Base-by-base conservation (phyloP, 768 basidiomycete genomes). In the Boletus edulis region DNA sequence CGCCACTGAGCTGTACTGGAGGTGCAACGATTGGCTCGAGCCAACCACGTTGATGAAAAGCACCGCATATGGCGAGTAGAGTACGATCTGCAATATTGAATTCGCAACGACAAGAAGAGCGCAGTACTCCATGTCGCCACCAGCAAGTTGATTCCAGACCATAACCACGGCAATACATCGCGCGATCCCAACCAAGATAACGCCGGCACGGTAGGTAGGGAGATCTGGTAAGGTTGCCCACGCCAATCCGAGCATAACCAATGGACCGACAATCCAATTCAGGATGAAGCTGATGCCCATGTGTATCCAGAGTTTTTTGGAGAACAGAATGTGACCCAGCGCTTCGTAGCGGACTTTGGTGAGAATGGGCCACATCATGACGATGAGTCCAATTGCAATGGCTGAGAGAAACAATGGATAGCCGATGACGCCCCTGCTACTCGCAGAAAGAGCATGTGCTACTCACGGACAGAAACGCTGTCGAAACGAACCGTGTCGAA, bases 331-430 rank as follows among this genome's bases (percentile, higher is more conserved):
- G 11, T 65, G 54, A 0, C 85, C 85, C 1, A 94, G 77, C 2
- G 72, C 66, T 67, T 93, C 91, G 67, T 89, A 93, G 64, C 86
- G 86, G 11, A 91, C 85, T 71, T 85, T 86, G 43, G 84, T 83
- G 50, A 87, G 78, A 37, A 86, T 80, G 2, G 90, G 91, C 87
- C 89, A 91, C 87, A 93, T 93, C 83, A 94, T 94, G 49, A 92
- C 74, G 17, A 93, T 81, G 37, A 94, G 80, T 1, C 91, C 92
- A 40, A 92, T 76, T 15, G 86, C 86, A 44, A 93, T 89, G 2
- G 90, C 91, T 93, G 57, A 20, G 34, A 24, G 37, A 46, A 39
- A 48, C 3, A 8, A 42, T 18, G 32, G 17, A 35, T 11, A 6
- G 18, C 51, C 17, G 24, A 37, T 34, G 8, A 41, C 1, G 10